phyloP scores from a whole-genome alignment of 2,329 filamentous ascomycete genomes.

The Trichoderma pleuroti region DNA sequence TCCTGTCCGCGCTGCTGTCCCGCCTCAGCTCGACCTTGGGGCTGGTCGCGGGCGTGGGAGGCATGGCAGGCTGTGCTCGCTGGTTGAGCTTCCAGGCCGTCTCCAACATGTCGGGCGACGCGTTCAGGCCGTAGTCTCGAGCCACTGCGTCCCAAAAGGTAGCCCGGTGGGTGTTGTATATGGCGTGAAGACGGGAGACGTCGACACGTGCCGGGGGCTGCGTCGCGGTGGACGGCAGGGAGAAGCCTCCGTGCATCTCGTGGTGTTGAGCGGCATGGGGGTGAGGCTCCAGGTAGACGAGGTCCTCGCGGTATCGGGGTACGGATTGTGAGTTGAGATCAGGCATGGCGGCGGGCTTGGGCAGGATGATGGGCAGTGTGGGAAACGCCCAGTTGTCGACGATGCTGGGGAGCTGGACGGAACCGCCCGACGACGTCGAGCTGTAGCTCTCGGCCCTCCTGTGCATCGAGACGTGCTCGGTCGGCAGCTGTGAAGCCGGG shows the following conservation, averaged over 20 bases:
- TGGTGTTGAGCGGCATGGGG: conserved; percentile 35
- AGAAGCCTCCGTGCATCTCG: conserved; percentile 50
- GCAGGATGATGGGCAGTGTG: conserved; percentile 59
- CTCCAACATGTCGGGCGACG: conserved; percentile 61
- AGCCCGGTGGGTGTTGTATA: conserved; percentile 67
- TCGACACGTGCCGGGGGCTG: conserved; percentile 50
- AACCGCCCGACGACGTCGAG: conserved; percentile 39
- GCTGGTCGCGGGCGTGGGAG: conserved; percentile 53
- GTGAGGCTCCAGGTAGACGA: conserved; percentile 44
- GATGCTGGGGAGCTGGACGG: conserved; percentile 54
- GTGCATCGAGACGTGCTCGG: conserved; percentile 48
- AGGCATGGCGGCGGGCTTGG: conserved; percentile 57
- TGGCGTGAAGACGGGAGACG: conserved; percentile 61
- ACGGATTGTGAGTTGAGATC: conserved; percentile 40
- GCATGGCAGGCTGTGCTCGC: conserved; percentile 35
- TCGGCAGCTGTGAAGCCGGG: conserved; percentile 20
- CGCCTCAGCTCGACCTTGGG: conserved; percentile 46
- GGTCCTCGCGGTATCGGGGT: conserved; percentile 41
- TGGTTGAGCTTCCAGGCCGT: conserved; percentile 61
- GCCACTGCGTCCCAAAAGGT: conserved; percentile 73
- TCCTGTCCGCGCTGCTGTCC: conserved; percentile 43
- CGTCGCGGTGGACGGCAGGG: conserved; percentile 33
- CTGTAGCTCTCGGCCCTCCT: conserved; percentile 44
- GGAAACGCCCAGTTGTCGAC: conserved; percentile 39
- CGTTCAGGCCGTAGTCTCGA: conserved; percentile 64